Percentiles rank a stretch among this genome's conserved stretches.
Conservation (phyloP, 139 green algal genomes). For the Chlamydomonas schloesseri region DNA sequence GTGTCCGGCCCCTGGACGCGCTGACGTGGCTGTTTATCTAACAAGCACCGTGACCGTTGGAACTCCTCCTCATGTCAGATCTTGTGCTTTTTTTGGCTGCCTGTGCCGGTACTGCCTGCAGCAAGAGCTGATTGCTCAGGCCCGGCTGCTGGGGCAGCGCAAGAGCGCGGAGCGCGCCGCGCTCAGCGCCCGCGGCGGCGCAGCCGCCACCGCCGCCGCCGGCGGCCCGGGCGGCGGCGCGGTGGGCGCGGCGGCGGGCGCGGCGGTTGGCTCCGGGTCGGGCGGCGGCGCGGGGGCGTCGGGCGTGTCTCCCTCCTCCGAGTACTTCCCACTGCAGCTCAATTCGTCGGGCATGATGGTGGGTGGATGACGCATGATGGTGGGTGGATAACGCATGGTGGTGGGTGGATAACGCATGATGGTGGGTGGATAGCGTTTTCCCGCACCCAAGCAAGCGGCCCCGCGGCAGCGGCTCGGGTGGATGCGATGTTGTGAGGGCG, state of each 20-base stretch:
- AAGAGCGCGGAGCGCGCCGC: constrained; percentile 2
- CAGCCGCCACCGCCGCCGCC: neutral
- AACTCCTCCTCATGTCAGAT: too few relatives aligned
- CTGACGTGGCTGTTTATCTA: too few relatives aligned
- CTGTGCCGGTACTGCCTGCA: too few relatives aligned
- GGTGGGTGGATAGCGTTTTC: too few relatives aligned
- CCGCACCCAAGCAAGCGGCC: too few relatives aligned
- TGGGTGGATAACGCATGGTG: constrained; percentile 57
- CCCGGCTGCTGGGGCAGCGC: constrained; percentile 13
- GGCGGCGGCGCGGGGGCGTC: neutral
- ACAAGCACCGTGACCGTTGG: too few relatives aligned
- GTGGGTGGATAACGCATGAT: constrained; percentile 16
- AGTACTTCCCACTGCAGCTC: constrained; percentile 59
- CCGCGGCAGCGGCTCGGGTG: too few relatives aligned
- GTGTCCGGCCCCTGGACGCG: too few relatives aligned
- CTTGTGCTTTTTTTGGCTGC: too few relatives aligned
- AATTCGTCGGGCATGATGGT: constrained; percentile 65
- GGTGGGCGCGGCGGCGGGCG: neutral
- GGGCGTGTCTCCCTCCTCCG: neutral
- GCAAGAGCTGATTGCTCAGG: constrained; percentile 41
- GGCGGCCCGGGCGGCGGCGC: neutral
- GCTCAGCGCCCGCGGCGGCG: neutral
- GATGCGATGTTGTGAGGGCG: too few relatives aligned
- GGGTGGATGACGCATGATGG: neutral
- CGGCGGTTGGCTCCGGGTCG: neutral